Evolutionary conservation across 169 alveolate genomes (phyloP).

Genomic region (Babesia ovata): DNA sequence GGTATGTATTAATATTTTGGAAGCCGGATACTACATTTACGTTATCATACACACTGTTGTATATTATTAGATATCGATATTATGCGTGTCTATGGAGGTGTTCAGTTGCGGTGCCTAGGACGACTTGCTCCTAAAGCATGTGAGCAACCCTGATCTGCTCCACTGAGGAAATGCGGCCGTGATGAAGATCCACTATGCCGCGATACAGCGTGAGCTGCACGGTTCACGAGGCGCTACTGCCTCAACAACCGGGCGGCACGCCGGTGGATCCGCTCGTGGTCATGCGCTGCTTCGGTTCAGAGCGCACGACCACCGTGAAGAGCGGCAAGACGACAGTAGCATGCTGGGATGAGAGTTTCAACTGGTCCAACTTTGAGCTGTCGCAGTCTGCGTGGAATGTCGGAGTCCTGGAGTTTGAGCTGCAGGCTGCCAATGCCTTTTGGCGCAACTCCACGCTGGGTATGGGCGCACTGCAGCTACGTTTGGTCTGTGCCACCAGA

Average conservation of each 20-base stretch:
- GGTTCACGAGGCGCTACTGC: conserved; percentile 82
- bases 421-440: conserved; percentile 88
- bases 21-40: too few species aligned
- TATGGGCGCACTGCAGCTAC: conserved; percentile 82
- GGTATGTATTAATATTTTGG: too few species aligned
- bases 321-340: conserved; percentile 83
- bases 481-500: conserved; percentile 79
- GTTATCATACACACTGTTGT: too few species aligned
- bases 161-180: background rate
- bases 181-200: conserved; percentile 56
- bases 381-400: conserved; percentile 86
- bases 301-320: conserved; percentile 83
- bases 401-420: conserved; percentile 87
- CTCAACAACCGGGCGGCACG: conserved; percentile 68
- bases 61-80: too few species aligned
- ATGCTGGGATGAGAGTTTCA: conserved; percentile 88
- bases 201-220: conserved; percentile 83
- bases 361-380: conserved; percentile 85
- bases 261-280: conserved; percentile 86
- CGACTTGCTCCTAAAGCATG: too few species aligned
- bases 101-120: too few species aligned
- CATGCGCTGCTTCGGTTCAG: conserved; percentile 88
- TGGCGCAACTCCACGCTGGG: conserved; percentile 90
- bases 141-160: too few species aligned
- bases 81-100: too few species aligned